These are phyloP conservation scores for Skeletonema marinoi DNA, from an alignment of 108 stramenopile genomes.

Conservation along the genomic window DNA sequence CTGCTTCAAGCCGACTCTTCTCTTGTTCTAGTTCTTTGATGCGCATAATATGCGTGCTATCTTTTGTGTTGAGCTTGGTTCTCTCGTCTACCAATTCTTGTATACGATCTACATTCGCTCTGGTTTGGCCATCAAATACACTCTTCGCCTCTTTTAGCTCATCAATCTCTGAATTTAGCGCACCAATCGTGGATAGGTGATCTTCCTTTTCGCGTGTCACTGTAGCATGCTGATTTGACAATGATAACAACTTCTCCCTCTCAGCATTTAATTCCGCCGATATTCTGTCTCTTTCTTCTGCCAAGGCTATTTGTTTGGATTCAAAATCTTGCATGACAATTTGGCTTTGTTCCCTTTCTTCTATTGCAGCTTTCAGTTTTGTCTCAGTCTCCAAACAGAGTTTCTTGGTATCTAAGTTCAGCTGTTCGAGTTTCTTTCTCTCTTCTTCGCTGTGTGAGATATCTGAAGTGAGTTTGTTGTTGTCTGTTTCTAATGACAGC, in stretches of 20 bases:
- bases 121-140: not conserved
- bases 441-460: slow-evolving; percentile 3
- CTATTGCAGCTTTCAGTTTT: not conserved
- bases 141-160: not conserved
- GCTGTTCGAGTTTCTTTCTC: not conserved
- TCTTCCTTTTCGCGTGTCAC: not conserved
- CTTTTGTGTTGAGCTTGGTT: not conserved
- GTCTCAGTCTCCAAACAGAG: slow-evolving; percentile 8
- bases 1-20: not conserved
- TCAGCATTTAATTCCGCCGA: not conserved
- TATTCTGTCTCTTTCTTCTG: not conserved
- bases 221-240: not conserved
- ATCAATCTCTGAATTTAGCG: slow-evolving; percentile 18
- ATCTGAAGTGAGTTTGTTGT: not conserved
- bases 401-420: not conserved
- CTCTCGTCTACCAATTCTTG: not conserved
- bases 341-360: not conserved
- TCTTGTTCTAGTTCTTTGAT: slow-evolving; percentile 1
- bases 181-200: not conserved
- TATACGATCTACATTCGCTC: not conserved
- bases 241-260: not conserved
- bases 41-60: not conserved
- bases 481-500: not conserved
- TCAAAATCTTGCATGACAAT: not conserved
- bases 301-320: slow-evolving; percentile 4